A percentile compares a stretch with the other conserved stretches of the same genome.
These are phyloP conservation scores for Pleoardoris graminearum DNA, from an alignment of 2,329 filamentous ascomycete species.

Conservation along the genomic window DNA sequence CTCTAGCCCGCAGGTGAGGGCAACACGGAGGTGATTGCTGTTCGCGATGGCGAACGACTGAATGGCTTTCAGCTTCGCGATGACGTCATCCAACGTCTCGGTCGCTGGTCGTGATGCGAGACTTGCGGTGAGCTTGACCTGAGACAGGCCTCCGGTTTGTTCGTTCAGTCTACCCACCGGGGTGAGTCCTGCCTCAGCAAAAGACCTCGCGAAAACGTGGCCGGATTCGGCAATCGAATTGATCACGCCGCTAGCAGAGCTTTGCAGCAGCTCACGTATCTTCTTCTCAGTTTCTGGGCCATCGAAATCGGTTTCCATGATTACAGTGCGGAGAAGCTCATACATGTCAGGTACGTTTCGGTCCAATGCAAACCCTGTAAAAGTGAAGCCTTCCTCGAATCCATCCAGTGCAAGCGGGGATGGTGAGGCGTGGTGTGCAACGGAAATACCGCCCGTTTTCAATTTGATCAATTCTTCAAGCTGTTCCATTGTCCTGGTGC, in stretches of 20 bases:
- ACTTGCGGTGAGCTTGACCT: slow-evolving; percentile 80
- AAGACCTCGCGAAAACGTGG: slow-evolving; percentile 81
- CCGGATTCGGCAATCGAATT: slow-evolving; percentile 91
- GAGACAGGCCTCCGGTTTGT: slow-evolving; percentile 86
- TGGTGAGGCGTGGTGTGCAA: slow-evolving; percentile 80
- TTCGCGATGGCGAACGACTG: slow-evolving; percentile 76
- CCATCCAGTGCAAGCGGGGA: slow-evolving; percentile 72
- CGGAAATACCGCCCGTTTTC: slow-evolving; percentile 87
- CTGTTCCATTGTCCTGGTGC: slow-evolving; percentile 86
- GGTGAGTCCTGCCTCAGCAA: slow-evolving; percentile 79
- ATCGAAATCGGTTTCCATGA: slow-evolving; percentile 88
- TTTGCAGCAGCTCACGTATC: slow-evolving; percentile 83
- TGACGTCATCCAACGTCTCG: slow-evolving; percentile 73
- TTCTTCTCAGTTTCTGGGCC: slow-evolving; percentile 77
- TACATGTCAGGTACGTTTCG: slow-evolving; percentile 91
- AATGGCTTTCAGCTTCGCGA: slow-evolving; percentile 82
- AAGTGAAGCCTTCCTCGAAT: slow-evolving; percentile 78
- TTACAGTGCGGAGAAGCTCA: slow-evolving; percentile 75
- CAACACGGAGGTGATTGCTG: slow-evolving; percentile 70
- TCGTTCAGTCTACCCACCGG: slow-evolving; percentile 73
- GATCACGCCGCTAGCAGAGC: slow-evolving; percentile 83
- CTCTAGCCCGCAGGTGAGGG: slow-evolving; percentile 82
- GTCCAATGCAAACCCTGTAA: slow-evolving; percentile 87
- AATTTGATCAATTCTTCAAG: slow-evolving; percentile 95
- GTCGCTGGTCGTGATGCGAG: slow-evolving; percentile 73